Evolutionary conservation across 2,329 filamentous ascomycete species (phyloP).

Genomic region (Aspergillus chevalieri): DNA sequence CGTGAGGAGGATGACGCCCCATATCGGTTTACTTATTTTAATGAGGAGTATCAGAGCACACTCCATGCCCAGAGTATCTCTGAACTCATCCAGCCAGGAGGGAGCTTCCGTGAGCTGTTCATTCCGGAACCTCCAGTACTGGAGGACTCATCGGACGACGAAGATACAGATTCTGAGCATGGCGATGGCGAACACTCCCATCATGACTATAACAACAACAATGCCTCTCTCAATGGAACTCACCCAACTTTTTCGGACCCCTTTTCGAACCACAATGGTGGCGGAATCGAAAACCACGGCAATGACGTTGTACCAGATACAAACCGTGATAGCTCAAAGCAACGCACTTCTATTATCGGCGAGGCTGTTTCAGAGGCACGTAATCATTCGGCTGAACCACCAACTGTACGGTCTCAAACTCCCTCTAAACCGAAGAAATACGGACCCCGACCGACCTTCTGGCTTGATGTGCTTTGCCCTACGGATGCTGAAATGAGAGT

Average conservation of each 20-base stretch:
- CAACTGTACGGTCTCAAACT: constrained; percentile 16
- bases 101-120: constrained; percentile 81
- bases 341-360: constrained; percentile 29
- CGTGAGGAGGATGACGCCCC: constrained; percentile 81
- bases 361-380: constrained; percentile 28
- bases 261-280: constrained; percentile 6
- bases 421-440: constrained; percentile 45
- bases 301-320: constrained; percentile 8
- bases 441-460: constrained; percentile 88
- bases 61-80: constrained; percentile 95
- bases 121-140: constrained; percentile 75
- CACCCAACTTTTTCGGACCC: background rate
- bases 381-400: constrained; percentile 13
- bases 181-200: constrained; percentile 15
- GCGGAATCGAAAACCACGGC: constrained; percentile 5
- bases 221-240: constrained; percentile 1
- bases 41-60: constrained; percentile 91
- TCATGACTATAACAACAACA: constrained; percentile 23
- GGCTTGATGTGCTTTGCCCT: constrained; percentile 86
- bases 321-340: background rate
- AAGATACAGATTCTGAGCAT: constrained; percentile 41
- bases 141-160: constrained; percentile 65
- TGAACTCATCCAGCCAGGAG: constrained; percentile 78
- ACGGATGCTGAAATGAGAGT: constrained; percentile 95
- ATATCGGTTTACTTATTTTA: constrained; percentile 97